Evolutionary conservation across 257 asterid genomes (phyloP).

Genomic region (Datura wrightii): DNA sequence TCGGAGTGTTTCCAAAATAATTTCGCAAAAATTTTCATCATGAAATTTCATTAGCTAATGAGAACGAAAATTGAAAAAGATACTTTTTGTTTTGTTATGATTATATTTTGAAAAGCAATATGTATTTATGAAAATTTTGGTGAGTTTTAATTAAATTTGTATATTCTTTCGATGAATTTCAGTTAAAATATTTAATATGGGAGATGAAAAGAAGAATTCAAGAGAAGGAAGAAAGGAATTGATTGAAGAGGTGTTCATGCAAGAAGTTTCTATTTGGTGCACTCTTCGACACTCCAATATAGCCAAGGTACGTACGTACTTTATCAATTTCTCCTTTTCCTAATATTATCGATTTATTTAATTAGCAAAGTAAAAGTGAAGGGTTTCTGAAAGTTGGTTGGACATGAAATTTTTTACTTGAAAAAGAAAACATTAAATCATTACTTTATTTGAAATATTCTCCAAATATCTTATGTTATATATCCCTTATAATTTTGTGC

Average conservation of each 20-base stretch:
- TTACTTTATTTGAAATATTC: no score
- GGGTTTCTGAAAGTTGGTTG: no score
- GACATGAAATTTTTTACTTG: no score
- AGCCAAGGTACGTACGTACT: slow-evolving; percentile 29
- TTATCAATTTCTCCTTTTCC: background rate
- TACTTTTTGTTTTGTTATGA: no score
- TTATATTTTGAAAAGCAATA: background rate
- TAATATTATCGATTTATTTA: background rate
- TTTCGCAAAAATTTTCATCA: no score
- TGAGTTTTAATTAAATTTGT: background rate
- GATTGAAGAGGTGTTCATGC: slow-evolving; percentile 7
- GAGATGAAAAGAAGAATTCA: background rate
- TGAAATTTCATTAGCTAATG: no score
- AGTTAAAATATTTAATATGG: slow-evolving; percentile 28
- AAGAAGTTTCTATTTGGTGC: slow-evolving; percentile 37
- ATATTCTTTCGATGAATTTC: background rate
- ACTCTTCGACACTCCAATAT: slow-evolving; percentile 37
- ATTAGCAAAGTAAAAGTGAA: no score
- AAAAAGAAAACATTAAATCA: no score
- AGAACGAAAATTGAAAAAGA: no score
- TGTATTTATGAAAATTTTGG: background rate
- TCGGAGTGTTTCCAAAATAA: no score
- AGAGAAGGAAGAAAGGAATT: background rate
- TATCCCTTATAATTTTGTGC: background rate
- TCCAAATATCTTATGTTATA: no score